A percentile compares a stretch with the other conserved stretches of the same genome.
Conservation (phyloP, 805 yeast species). For the Sungouiozyma ichnusensis region DNA sequence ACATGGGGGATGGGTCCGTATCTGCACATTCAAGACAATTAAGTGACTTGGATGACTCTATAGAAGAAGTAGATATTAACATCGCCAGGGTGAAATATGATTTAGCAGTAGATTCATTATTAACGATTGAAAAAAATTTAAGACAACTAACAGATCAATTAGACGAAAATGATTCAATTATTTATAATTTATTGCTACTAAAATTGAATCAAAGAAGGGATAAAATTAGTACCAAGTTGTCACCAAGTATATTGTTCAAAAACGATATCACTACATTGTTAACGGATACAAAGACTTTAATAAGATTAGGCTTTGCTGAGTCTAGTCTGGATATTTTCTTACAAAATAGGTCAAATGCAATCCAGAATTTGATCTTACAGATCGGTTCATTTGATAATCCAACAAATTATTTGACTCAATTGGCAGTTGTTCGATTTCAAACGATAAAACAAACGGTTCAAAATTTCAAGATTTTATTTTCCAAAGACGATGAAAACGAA, state of each 20-base stretch:
- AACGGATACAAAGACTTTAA: constrained; percentile 24
- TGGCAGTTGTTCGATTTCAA: constrained; percentile 54
- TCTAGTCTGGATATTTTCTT: constrained; percentile 42
- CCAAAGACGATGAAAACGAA: constrained; percentile 12
- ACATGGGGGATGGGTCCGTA: constrained; percentile 43
- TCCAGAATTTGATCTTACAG: constrained; percentile 37
- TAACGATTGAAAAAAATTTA: constrained; percentile 28
- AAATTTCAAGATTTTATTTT: constrained; percentile 45
- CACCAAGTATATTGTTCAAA: constrained; percentile 26
- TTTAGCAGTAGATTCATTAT: constrained; percentile 30
- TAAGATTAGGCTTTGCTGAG: constrained; percentile 34
- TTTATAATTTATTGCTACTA: constrained; percentile 26
- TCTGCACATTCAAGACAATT: constrained; percentile 36
- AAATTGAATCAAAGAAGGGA: constrained; percentile 28
- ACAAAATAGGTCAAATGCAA: constrained; percentile 36
- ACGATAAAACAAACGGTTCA: constrained; percentile 46
- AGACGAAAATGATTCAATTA: constrained; percentile 22
- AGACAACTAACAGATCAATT: constrained; percentile 8
- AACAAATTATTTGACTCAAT: constrained; percentile 52
- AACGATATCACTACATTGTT: constrained; percentile 22
- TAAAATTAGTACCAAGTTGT: constrained; percentile 26
- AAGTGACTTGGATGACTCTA: constrained; percentile 44
- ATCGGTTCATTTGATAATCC: constrained; percentile 39
- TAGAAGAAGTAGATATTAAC: constrained; percentile 61
- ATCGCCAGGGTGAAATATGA: constrained; percentile 50